Evolutionary conservation across 352 stramenopile species (phyloP), one percentile per base, ranked within the genome.

Genomic region (Phytopythium montanum): DNA sequence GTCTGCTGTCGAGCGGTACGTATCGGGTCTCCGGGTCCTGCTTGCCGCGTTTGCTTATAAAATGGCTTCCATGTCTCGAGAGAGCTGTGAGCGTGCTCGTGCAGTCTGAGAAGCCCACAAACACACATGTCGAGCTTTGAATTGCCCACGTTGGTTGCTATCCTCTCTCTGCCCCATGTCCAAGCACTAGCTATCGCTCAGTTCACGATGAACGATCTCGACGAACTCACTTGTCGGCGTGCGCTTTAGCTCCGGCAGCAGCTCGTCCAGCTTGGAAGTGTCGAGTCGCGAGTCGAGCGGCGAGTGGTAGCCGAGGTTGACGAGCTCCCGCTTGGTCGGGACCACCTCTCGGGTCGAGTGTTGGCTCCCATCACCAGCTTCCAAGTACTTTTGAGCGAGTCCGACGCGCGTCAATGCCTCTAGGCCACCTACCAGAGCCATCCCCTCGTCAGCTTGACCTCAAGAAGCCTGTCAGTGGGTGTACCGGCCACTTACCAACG

Each of bases 401-500:
- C 76, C 62, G 2, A 87, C 75, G 0, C 79, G 75, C 8, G 76
- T 83, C 29, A 87, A 60, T 18, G 73, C 64, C 1, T 86, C 73
- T 2, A 59, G 18, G 5, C 79, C 79, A 51, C 75, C 79, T 89
- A 38, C 18, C 57, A 6, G 16, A 45, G 18, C 5, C 0, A 45
- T 45, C 39, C 14, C 34, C 33, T 0, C 14, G 31, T 56, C 50
- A 56, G 6, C 16, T 18, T 21, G 18, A 28, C 16, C 18, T 26
- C 46, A 12, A 31, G 25, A 14, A 13, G 6, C 2, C 9, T 52
- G 2, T 25, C 0, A 8, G 31, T 25, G 13, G 12, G 5, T 4
- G 14, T 10, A 33, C 45, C 4, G 26, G n/a, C 70, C 18, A 45
- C 69, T 36, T 55, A 86, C 79, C 79, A 45, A 87, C 60, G 56